phyloP scores from a whole-genome alignment of 2,329 filamentous ascomycete genomes.

The Xylaria sp. region DNA sequence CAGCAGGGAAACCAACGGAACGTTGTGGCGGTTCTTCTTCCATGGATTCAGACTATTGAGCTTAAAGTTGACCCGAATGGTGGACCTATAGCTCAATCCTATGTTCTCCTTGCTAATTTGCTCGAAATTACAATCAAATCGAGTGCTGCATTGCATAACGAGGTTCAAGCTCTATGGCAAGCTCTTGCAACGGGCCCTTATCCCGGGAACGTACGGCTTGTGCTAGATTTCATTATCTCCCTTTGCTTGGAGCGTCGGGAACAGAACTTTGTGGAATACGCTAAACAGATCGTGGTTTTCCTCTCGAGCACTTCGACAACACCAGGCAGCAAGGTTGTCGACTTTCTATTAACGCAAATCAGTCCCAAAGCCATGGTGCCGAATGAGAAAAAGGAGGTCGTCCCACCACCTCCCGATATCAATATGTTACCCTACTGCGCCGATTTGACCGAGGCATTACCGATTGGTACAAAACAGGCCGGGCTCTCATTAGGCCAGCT shows the following conservation, averaged over 20 bases:
- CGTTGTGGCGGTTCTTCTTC: constrained; percentile 91
- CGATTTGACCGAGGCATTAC: constrained; percentile 81
- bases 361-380: constrained; percentile 97
- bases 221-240: constrained; percentile 95
- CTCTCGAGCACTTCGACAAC: constrained; percentile 80
- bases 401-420: constrained; percentile 78
- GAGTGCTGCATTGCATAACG: constrained; percentile 88
- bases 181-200: constrained; percentile 93
- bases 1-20: constrained; percentile 87
- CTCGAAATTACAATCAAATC: constrained; percentile 97
- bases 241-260: constrained; percentile 93
- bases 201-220: constrained; percentile 91
- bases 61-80: constrained; percentile 92
- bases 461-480: constrained; percentile 89
- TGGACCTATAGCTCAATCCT: constrained; percentile 88
- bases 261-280: constrained; percentile 97
- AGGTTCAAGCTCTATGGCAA: constrained; percentile 97
- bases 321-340: constrained; percentile 88
- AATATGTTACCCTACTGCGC: constrained; percentile 87
- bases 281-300: constrained; percentile 98
- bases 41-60: constrained; percentile 96
- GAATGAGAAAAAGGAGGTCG: constrained; percentile 78
- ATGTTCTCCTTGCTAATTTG: constrained; percentile 93
- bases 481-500: constrained; percentile 94
- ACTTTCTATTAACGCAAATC: constrained; percentile 91